Conservation (phyloP, 2,329 filamentous ascomycete species). For the Pseudocercospora eumusae region DNA sequence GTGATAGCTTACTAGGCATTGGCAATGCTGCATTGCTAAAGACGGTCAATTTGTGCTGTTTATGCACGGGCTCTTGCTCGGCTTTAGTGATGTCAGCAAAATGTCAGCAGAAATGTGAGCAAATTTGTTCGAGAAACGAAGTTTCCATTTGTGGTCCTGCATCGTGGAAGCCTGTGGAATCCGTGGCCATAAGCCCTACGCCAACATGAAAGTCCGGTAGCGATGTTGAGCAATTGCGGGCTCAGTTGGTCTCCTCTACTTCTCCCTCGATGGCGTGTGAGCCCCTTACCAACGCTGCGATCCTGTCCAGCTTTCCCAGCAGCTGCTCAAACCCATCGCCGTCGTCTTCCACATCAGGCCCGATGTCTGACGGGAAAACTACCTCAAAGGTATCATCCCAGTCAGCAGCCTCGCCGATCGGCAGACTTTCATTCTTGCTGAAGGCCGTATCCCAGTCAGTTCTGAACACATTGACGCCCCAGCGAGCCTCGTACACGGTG, state of each 20-base stretch:
- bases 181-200: not conserved
- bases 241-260: not conserved
- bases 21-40: slow-evolving; percentile 6
- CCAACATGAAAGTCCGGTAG: not conserved
- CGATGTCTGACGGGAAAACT: slow-evolving; percentile 38
- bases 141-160: not conserved
- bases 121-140: not conserved
- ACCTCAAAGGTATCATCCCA: slow-evolving; percentile 35
- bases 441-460: slow-evolving; percentile 37
- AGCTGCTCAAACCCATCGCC: slow-evolving; percentile 35
- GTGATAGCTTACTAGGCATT: slow-evolving; percentile 13
- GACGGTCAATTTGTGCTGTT: not conserved
- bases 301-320: slow-evolving; percentile 32
- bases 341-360: slow-evolving; percentile 15
- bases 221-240: not conserved
- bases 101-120: slow-evolving; percentile 4
- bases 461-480: slow-evolving; percentile 36
- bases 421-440: slow-evolving; percentile 33
- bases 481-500: slow-evolving; percentile 33
- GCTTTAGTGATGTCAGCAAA: slow-evolving; percentile 1
- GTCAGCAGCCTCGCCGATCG: slow-evolving; percentile 31
- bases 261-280: not conserved
- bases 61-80: not conserved
- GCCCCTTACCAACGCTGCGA: slow-evolving; percentile 26
- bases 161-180: not conserved